phyloP scores from a whole-genome alignment of 805 yeast species.

The Kodamaea kaohsiungensis region DNA sequence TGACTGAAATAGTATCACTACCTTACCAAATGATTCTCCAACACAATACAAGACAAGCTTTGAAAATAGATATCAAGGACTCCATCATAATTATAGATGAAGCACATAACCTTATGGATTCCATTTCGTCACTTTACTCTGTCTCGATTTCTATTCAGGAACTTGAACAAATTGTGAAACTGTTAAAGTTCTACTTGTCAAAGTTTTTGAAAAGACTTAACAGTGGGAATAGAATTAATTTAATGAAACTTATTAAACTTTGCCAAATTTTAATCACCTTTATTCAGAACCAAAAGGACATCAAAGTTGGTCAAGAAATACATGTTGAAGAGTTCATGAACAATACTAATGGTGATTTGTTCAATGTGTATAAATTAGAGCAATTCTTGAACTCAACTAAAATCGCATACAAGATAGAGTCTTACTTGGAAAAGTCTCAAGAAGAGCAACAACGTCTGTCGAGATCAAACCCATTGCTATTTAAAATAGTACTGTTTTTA shows the following conservation, averaged over 20 bases:
- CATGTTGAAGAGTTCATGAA: constrained; percentile 53
- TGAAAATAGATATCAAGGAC: constrained; percentile 59
- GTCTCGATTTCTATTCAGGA: constrained; percentile 54
- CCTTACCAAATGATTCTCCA: constrained; percentile 83
- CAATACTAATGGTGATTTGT: constrained; percentile 62
- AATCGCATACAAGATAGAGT: constrained; percentile 81
- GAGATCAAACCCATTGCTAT: constrained; percentile 56
- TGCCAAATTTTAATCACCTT: constrained; percentile 53
- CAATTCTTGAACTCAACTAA: constrained; percentile 65
- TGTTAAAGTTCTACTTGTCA: constrained; percentile 54
- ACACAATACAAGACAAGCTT: constrained; percentile 54
- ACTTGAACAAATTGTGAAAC: constrained; percentile 43
- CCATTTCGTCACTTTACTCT: constrained; percentile 70
- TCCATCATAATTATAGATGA: constrained; percentile 84
- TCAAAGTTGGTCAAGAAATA: constrained; percentile 56
- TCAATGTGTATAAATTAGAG: constrained; percentile 69
- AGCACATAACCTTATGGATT: constrained; percentile 86
- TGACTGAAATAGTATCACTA: constrained; percentile 74
- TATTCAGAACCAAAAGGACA: constrained; percentile 31
- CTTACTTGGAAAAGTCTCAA: constrained; percentile 50
- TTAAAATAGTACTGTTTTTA: constrained; percentile 66
- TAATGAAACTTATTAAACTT: constrained; percentile 62
- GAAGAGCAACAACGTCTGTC: constrained; percentile 6
- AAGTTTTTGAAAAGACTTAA: constrained; percentile 68
- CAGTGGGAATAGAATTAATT: constrained; percentile 67